Base-by-base conservation (phyloP, 495 filamentous ascomycete species). In the Rusavskia elegans region DNA sequence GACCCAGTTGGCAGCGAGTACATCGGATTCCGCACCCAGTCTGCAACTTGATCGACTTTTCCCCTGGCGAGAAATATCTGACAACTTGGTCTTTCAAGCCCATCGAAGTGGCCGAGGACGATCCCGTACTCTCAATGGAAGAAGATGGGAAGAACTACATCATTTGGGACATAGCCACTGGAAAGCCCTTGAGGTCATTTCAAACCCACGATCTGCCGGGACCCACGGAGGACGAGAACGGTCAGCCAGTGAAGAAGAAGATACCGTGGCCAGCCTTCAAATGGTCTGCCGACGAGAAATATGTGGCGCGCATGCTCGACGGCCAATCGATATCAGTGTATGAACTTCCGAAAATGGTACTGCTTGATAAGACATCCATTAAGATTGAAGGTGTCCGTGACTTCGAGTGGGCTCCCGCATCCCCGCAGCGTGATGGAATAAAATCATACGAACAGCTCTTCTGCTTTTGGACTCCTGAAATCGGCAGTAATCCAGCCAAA, bases 71-170 rank as follows among this genome's bases (percentile, higher is more conserved):
- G 71, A 88, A 82, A 59, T 98, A 94, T 68, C 60, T 98, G 45
- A 90, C 89, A 35, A 96, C 92, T 35, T 98, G 92, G 92, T 96
- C 90, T 25, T 85, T 89, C 65, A 76, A 84, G 30, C 87, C 92
- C 23, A 89, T 98, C 57, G 76, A 82, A 54, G 87, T 98, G 30
- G 87, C 90, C 38, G 92, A 97, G 62, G 85, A 85, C 27, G 78
- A 89, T 58, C 84, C 89, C 19, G 68, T 85, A 3, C 69, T 98
- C 32, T 81, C 85, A 7, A 67, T 85, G 54, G 92, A 96, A 63
- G 92, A 98, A 63, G 92, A 98, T 59, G 92, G 92, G 56, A 96
- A 97, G 77, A 94, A 95, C 75, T 96, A 96, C 63, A 84, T 98
- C 60, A 87, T 98, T 60, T 98, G 92, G 92, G 92, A 98, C 67